phyloP scores from a whole-genome alignment of 2,329 filamentous ascomycete species.

The Ophiocordyceps robertsii region DNA sequence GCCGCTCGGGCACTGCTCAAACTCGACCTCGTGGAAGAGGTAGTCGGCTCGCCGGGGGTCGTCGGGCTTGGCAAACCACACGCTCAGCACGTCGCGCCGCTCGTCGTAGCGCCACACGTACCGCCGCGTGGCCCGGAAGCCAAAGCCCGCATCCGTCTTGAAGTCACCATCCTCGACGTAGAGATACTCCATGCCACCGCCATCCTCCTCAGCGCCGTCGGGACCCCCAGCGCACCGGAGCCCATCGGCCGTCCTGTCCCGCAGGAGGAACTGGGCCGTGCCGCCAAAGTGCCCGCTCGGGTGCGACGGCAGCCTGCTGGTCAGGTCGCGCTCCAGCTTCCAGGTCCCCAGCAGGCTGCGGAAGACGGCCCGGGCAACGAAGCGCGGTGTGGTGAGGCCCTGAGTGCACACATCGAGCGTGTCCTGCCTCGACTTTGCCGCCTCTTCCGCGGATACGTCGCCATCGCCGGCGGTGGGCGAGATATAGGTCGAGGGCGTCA shows the following conservation, averaged over 20 bases:
- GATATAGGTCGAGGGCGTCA: slow-evolving; percentile 43
- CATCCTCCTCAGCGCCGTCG: slow-evolving; percentile 10
- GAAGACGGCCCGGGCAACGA: slow-evolving; percentile 55
- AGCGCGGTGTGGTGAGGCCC: slow-evolving; percentile 30
- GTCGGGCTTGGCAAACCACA: slow-evolving; percentile 60
- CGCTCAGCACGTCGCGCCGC: slow-evolving; percentile 43
- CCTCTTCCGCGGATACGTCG: slow-evolving; percentile 23
- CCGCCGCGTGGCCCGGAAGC: slow-evolving; percentile 47
- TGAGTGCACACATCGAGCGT: slow-evolving; percentile 28
- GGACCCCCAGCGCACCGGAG: slow-evolving; percentile 17
- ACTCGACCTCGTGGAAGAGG: slow-evolving; percentile 62
- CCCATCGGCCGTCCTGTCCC: slow-evolving; percentile 42
- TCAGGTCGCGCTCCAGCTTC: slow-evolving; percentile 45
- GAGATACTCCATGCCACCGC: slow-evolving; percentile 43
- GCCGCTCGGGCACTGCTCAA: slow-evolving; percentile 25
- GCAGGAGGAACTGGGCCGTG: slow-evolving; percentile 49
- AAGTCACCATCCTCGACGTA: slow-evolving; percentile 58
- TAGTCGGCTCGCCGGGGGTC: slow-evolving; percentile 53
- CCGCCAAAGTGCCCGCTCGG: slow-evolving; percentile 54
- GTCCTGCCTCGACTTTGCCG: slow-evolving; percentile 28
- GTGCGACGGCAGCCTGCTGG: slow-evolving; percentile 38
- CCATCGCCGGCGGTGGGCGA: slow-evolving; percentile 20
- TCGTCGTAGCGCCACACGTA: slow-evolving; percentile 65
- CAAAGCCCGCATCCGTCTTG: slow-evolving; percentile 37
- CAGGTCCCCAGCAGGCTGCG: slow-evolving; percentile 57